phyloP scores from a whole-genome alignment of 805 yeast genomes.

The Sugiyamaella mastotermitis region DNA sequence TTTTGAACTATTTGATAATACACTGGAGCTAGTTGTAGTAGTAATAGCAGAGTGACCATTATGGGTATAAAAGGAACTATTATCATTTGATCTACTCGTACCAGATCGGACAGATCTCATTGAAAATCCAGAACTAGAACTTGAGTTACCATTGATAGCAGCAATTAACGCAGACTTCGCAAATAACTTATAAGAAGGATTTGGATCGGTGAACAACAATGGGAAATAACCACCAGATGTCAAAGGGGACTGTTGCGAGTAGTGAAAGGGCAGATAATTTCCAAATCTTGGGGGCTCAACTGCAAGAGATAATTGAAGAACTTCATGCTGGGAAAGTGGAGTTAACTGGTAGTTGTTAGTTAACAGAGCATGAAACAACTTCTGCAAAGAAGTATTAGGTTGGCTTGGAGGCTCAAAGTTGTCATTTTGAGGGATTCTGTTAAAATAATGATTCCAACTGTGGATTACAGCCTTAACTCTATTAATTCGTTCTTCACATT shows the following conservation, averaged over 20 bases:
- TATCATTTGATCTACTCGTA: neutral
- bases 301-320: slow-evolving; percentile 59
- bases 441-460: slow-evolving; percentile 75
- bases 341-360: slow-evolving; percentile 34
- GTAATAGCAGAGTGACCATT: neutral
- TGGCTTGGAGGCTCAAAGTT: slow-evolving; percentile 26
- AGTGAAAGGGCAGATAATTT: slow-evolving; percentile 36
- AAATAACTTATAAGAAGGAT: slow-evolving; percentile 53
- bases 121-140: slow-evolving; percentile 6
- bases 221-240: slow-evolving; percentile 60
- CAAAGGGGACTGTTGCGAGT: slow-evolving; percentile 48
- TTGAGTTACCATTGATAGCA: slow-evolving; percentile 8
- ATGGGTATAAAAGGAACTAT: neutral
- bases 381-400: slow-evolving; percentile 31
- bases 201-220: slow-evolving; percentile 52
- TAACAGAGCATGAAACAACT: slow-evolving; percentile 41
- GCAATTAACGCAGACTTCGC: slow-evolving; percentile 39
- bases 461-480: slow-evolving; percentile 66
- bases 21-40: neutral
- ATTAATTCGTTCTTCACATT: slow-evolving; percentile 59
- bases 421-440: slow-evolving; percentile 40
- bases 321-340: slow-evolving; percentile 37
- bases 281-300: slow-evolving; percentile 59
- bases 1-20: neutral
- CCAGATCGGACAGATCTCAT: neutral